A percentile compares a stretch with the other conserved stretches of the same genome.
These are phyloP conservation scores for Metschnikowia cerradonensis DNA, from an alignment of 805 yeast species.

Conservation along the genomic window DNA sequence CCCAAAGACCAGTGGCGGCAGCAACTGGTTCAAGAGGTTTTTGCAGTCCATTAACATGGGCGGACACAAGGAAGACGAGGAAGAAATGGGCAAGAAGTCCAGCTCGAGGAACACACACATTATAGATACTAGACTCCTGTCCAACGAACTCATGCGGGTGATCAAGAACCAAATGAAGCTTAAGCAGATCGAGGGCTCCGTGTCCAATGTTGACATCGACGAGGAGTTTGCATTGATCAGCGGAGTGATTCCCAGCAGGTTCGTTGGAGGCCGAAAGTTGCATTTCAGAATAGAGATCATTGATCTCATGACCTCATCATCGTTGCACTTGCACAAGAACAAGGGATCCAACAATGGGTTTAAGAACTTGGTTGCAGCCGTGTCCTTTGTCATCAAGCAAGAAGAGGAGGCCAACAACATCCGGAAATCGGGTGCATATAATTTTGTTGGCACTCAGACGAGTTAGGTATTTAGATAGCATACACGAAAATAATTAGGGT, in stretches of 20 bases:
- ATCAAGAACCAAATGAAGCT: slow-evolving; percentile 41
- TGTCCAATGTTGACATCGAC: slow-evolving; percentile 38
- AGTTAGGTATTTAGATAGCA: neutral
- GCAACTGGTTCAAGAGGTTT: slow-evolving; percentile 37
- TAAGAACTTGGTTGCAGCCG: slow-evolving; percentile 39
- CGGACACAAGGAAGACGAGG: slow-evolving; percentile 8
- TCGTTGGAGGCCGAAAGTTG: slow-evolving; percentile 42
- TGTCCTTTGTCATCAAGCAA: slow-evolving; percentile 42
- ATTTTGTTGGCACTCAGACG: slow-evolving; percentile 7
- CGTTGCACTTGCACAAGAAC: slow-evolving; percentile 39
- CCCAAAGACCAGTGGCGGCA: slow-evolving; percentile 14
- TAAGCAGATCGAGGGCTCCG: slow-evolving; percentile 49
- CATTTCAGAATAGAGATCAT: slow-evolving; percentile 43
- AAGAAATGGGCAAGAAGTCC: slow-evolving; percentile 3
- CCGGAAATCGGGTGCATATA: slow-evolving; percentile 12
- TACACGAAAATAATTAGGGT: neutral
- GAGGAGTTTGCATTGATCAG: slow-evolving; percentile 42
- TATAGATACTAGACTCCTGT: slow-evolving; percentile 30
- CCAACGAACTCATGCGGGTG: slow-evolving; percentile 30
- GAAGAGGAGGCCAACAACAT: slow-evolving; percentile 31
- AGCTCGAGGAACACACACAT: slow-evolving; percentile 23
- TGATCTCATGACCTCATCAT: slow-evolving; percentile 34
- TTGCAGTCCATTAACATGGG: slow-evolving; percentile 23
- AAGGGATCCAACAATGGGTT: slow-evolving; percentile 48
- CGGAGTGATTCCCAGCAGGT: slow-evolving; percentile 46